Conservation (phyloP, 2,329 filamentous ascomycete genomes). For the Furcasterigmium sp. region DNA sequence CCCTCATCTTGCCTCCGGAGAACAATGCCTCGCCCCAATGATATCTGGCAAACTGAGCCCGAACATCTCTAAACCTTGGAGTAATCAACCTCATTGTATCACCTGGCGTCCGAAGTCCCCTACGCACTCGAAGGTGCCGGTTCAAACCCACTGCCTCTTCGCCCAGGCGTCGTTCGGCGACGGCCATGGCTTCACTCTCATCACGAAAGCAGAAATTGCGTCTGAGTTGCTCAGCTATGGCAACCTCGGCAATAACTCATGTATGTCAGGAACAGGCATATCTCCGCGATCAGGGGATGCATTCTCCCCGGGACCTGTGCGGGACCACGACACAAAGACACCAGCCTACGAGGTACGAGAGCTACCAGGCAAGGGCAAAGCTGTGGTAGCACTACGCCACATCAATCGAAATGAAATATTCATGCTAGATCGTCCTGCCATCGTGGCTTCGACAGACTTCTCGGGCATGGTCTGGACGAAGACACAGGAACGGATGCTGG, state of each 20-base stretch:
- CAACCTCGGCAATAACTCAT: neutral
- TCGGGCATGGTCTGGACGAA: conserved; percentile 9
- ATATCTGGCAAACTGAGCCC: too few species aligned
- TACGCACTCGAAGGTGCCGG: too few species aligned
- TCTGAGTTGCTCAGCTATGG: neutral
- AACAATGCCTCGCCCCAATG: too few species aligned
- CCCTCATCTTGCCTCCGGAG: too few species aligned
- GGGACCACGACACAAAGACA: neutral
- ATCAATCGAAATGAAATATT: conserved; percentile 22
- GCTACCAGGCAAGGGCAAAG: conserved; percentile 20
- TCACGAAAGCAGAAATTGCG: neutral
- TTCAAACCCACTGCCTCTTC: neutral
- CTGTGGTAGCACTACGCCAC: conserved; percentile 21
- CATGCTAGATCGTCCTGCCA: conserved; percentile 20
- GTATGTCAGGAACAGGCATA: neutral
- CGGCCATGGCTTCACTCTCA: conserved; percentile 1
- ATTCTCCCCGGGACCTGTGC: neutral
- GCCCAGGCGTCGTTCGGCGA: neutral
- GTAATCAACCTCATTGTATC: too few species aligned
- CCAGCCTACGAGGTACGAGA: conserved; percentile 18
- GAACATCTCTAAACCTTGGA: too few species aligned
- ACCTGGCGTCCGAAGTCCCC: too few species aligned
- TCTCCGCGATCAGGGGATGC: neutral
- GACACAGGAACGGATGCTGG: conserved; percentile 17
- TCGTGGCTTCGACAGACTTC: conserved; percentile 17